Evolutionary conservation across 2,329 filamentous ascomycete genomes (phyloP), one percentile per base, ranked within the genome.

Genomic region (Clonostachys byssicola): DNA sequence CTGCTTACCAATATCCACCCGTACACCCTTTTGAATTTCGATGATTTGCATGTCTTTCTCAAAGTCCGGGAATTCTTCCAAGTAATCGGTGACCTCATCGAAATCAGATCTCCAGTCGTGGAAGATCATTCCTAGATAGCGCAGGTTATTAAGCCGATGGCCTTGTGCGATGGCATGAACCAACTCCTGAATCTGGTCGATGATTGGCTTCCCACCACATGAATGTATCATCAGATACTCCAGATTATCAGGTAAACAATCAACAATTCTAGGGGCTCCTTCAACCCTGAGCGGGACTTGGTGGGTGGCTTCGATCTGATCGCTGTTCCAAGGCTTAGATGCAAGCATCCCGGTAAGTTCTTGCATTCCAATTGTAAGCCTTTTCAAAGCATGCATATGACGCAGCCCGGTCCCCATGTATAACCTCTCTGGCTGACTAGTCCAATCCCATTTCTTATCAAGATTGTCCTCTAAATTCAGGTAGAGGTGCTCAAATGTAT

Each of bases 401-500:
- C 36, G 36, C 2, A 39, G 36, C 13, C 16, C 36, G 5, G 36
- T 39, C 14, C 36, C 12, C 14, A 39, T 14, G 4, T 14, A 14
- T 14, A 39, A 16, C 20, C 43, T 46, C 2, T 48, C 33, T 5
- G 44, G 34, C 14, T 6, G 14, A 2, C 43, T 12, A 5, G n/a
- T 12, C 34, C 34, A 38, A 23, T 38, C 42, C 23, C 23, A 30
- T 33, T 5, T 8, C 12, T 46, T 49, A 8, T 38, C 17, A 44
- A 34, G 45, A 20, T 43, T 33, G 13, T 50, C 49, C 8, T 46
- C 42, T 13, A 44, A 48, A 16, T 52, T 44, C 12, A 46, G 14
- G 30, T 52, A 45, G 5, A 53, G 48, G 12, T 46, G 44, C 34
- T 51, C 48, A 12, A 52, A 46, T 1, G 47, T 49, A 6, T 34